A percentile compares a stretch with the other conserved stretches of the same genome.
Evolutionary conservation across 1,139 yeast species (phyloP).

Genomic region (Petasospora rhodanensis): DNA sequence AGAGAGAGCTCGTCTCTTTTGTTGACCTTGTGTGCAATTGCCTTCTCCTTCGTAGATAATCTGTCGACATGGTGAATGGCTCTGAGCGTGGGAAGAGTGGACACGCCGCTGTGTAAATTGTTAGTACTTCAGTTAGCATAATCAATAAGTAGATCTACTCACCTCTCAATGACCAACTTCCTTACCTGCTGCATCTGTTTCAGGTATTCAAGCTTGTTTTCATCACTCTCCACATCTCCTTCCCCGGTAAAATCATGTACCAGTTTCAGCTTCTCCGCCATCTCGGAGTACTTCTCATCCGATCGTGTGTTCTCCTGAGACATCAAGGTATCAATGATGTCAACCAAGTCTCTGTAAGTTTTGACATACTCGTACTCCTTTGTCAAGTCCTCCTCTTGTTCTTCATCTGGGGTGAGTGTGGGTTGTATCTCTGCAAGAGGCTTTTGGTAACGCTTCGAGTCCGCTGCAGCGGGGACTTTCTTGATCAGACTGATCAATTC

Average conservation of each 20-base stretch:
- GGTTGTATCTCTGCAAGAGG: slow-evolving; percentile 2
- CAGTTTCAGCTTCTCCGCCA: background rate
- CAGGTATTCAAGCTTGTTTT: slow-evolving; percentile 9
- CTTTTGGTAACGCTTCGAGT: slow-evolving; percentile 1
- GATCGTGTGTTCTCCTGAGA: slow-evolving; percentile 4
- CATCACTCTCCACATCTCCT: slow-evolving; percentile 4
- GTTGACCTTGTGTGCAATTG: slow-evolving; percentile 9
- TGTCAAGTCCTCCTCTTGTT: slow-evolving; percentile 4
- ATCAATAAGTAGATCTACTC: slow-evolving; percentile 1
- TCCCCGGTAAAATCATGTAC: slow-evolving; percentile 7
- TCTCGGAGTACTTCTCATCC: slow-evolving; percentile 2
- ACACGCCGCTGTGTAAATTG: slow-evolving; percentile 5
- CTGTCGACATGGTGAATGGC: slow-evolving; percentile 27
- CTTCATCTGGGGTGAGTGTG: no score
- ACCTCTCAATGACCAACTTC: slow-evolving; percentile 18
- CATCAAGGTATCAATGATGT: slow-evolving; percentile 18
- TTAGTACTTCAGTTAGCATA: background rate
- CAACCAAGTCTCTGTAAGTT: slow-evolving; percentile 16
- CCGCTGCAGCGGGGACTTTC: slow-evolving; percentile 1
- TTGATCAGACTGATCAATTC: slow-evolving; percentile 1
- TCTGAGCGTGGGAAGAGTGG: slow-evolving; percentile 23
- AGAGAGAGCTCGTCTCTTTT: slow-evolving; percentile 18
- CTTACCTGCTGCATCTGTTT: slow-evolving; percentile 12
- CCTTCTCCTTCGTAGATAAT: slow-evolving; percentile 16
- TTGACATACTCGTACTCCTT: slow-evolving; percentile 11